Conservation (phyloP, 73 alveolate species). For the Blepharisma japonicum region DNA sequence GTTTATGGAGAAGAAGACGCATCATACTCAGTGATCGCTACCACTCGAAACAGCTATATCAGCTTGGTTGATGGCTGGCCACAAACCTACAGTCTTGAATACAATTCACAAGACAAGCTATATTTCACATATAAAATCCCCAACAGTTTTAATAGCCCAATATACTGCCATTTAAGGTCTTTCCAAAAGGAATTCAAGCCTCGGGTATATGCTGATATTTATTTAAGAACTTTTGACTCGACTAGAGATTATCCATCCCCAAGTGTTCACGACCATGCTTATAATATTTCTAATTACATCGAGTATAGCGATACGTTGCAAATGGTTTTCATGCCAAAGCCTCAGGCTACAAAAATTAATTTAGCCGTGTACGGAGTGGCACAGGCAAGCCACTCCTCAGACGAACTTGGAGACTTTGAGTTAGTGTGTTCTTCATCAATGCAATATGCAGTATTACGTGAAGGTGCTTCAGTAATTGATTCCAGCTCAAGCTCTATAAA, state of each 20-base stretch:
- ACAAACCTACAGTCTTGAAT: background rate
- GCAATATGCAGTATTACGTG: background rate
- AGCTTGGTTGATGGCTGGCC: conserved; percentile 29
- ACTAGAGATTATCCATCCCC: background rate
- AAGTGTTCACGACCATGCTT: background rate
- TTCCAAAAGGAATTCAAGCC: background rate
- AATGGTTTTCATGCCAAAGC: background rate
- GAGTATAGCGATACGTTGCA: background rate
- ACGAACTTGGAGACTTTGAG: background rate
- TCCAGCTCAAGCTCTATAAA: background rate
- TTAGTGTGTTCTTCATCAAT: background rate
- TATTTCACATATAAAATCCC: background rate
- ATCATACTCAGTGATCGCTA: background rate
- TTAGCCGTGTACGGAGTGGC: background rate
- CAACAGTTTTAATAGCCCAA: background rate
- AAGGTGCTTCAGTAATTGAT: conserved; percentile 5
- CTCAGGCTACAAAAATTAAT: background rate
- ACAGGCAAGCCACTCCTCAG: background rate
- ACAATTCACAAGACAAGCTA: background rate
- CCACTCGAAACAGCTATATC: background rate
- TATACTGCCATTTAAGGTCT: background rate
- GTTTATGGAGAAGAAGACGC: background rate
- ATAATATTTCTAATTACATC: background rate
- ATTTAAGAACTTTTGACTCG: background rate
- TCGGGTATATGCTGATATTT: background rate